Base-by-base conservation (phyloP, 2,329 filamentous ascomycete genomes). In the Zymoseptoria passerinii region DNA sequence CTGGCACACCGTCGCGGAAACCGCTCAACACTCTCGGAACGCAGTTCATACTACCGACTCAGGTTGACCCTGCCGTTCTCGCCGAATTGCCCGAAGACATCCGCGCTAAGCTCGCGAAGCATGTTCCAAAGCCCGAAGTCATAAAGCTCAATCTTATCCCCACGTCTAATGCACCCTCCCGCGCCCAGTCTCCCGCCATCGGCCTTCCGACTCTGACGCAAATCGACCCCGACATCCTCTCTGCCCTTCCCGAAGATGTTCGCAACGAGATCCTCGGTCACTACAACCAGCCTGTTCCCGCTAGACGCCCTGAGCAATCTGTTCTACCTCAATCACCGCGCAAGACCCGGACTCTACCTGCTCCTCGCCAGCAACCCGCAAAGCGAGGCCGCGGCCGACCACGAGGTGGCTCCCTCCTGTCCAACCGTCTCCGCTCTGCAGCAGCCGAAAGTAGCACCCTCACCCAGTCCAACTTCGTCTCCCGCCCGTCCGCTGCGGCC, bases 31-130 rank as follows among this genome's bases (percentile, higher is more conserved):
- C 90, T 2, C 79, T 84, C 2, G 90, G 92, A 1, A 96, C 92
- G 0, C 94, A 99, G 68, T 99, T 99, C 68, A 83, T 97, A 52
- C 79, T 99, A 65, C 94, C 94, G 0, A 83, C 83, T 1, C 89
- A 96, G 65, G 82, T 89, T 1, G 94, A 99, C 69, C 85, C 87
- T 0, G 78, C 81, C n/a, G 87, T 96, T 0, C 74, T 97, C 3
- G 88, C 88, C 1, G 91, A 95, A 67, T 79, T 99, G 3, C 92
- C 92, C 0, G 80, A 79, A 29, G 90, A 95, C 69, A 96, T 97
- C 62, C 83, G 90, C 60, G 85, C 83, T 29, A 89, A 83, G 68
- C 80, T 97, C 8, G 79, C 88, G 61, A 81, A 81, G 8, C 86
- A 87, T 75, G 50, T 28, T 8, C 8, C 50, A 3, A 52, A 27